These are phyloP conservation scores for Furcasterigmium sp. DNA, from an alignment of 2,329 filamentous ascomycete genomes.

Conservation along the genomic window DNA sequence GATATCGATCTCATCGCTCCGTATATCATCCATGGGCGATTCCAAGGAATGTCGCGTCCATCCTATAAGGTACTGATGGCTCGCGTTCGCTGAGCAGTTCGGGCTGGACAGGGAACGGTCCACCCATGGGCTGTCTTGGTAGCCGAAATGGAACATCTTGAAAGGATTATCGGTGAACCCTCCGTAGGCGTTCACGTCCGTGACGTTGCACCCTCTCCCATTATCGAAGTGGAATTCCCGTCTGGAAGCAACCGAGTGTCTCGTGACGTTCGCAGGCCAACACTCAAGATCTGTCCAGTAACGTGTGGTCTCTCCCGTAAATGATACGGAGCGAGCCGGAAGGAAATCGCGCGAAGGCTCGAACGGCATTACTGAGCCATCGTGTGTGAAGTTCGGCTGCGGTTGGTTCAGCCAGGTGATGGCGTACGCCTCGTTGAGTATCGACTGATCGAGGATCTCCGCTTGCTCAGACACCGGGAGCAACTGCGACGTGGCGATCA, in stretches of 20 bases:
- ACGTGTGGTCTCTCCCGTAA: slow-evolving; percentile 21
- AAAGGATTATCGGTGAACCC: slow-evolving; percentile 14
- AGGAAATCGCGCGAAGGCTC: slow-evolving; percentile 8
- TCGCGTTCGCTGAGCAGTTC: slow-evolving; percentile 22
- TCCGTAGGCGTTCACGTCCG: slow-evolving; percentile 8
- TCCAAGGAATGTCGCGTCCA: too few species aligned
- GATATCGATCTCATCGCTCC: slow-evolving; percentile 10
- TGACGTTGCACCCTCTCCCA: slow-evolving; percentile 29
- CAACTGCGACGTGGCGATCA: slow-evolving; percentile 7
- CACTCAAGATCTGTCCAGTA: slow-evolving; percentile 31
- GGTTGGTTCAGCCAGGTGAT: slow-evolving; percentile 40
- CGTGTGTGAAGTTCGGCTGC: slow-evolving; percentile 36
- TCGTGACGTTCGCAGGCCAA: slow-evolving; percentile 22
- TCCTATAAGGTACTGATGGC: slow-evolving; percentile 31
- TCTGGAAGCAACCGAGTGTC: not conserved
- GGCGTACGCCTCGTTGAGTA: slow-evolving; percentile 39
- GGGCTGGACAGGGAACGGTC: slow-evolving; percentile 24
- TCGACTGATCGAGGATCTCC: slow-evolving; percentile 19
- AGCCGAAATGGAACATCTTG: slow-evolving; percentile 36
- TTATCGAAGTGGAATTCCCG: slow-evolving; percentile 23
- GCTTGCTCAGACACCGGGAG: slow-evolving; percentile 17
- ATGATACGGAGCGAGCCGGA: slow-evolving; percentile 10
- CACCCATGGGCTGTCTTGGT: slow-evolving; percentile 23
- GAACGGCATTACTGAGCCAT: slow-evolving; percentile 42
- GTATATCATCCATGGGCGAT: too few species aligned